Percentiles rank a stretch among this genome's conserved stretches.
These are phyloP conservation scores for Coffea canephora DNA, from an alignment of 257 asterid genomes.

Conservation along the genomic window DNA sequence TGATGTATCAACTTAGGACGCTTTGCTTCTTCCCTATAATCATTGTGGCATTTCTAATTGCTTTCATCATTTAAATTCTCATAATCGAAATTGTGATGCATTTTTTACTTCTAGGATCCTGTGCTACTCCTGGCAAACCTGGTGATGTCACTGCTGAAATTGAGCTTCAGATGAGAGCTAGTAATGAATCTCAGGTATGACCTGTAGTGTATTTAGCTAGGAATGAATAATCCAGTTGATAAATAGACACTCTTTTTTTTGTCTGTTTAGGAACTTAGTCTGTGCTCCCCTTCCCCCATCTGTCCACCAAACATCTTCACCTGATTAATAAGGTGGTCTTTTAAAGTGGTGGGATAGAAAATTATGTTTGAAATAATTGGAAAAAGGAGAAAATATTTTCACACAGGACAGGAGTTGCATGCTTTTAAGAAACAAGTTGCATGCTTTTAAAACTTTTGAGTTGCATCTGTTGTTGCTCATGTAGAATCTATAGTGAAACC, in stretches of 20 bases:
- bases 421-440: neutral
- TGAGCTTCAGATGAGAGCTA: slow-evolving; percentile 31
- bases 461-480: neutral
- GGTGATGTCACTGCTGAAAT: slow-evolving; percentile 29
- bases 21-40: slow-evolving; percentile 3
- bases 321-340: neutral
- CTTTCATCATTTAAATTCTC: slow-evolving; percentile 12
- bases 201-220: slow-evolving; percentile 12
- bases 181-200: slow-evolving; percentile 57
- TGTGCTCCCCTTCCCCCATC: neutral
- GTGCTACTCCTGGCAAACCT: slow-evolving; percentile 39
- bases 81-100: slow-evolving; percentile 14
- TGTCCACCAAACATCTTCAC: neutral
- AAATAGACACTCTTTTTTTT: neutral
- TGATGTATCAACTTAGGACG: slow-evolving; percentile 2
- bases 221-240: neutral
- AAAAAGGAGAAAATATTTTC: too few relatives aligned
- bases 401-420: neutral
- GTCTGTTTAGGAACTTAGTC: neutral
- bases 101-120: slow-evolving; percentile 34
- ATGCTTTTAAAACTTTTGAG: slow-evolving; percentile 7
- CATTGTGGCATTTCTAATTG: neutral
- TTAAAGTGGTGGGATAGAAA: neutral
- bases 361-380: neutral
- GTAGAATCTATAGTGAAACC: neutral